Conservation (phyloP, 495 filamentous ascomycete species). For the Beverwykella pulmonaria region DNA sequence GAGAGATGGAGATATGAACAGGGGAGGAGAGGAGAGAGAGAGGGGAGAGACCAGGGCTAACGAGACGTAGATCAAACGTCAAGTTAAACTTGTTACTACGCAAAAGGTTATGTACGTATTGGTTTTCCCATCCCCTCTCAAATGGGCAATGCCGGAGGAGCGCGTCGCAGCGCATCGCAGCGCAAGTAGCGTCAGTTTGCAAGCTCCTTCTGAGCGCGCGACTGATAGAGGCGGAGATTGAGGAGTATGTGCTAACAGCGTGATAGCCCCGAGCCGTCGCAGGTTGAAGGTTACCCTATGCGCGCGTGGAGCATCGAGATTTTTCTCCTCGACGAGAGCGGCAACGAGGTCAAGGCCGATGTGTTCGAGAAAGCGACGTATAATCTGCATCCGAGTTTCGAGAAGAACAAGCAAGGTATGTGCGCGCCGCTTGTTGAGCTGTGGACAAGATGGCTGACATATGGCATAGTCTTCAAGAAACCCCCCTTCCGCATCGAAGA, state of each 20-base stretch:
- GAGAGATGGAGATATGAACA: slow-evolving; percentile 1
- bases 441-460: neutral
- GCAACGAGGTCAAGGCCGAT: slow-evolving; percentile 68
- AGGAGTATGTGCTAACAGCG: slow-evolving; percentile 44
- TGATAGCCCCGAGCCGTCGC: slow-evolving; percentile 61
- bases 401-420: slow-evolving; percentile 79
- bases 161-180: too few relatives aligned
- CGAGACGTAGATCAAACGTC: slow-evolving; percentile 71
- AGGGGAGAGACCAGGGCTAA: slow-evolving; percentile 2
- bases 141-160: too few relatives aligned
- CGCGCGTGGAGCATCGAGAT: slow-evolving; percentile 70
- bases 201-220: too few relatives aligned
- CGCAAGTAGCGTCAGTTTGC: too few relatives aligned
- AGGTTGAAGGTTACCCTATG: slow-evolving; percentile 86
- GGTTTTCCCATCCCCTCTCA: neutral
- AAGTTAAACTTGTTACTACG: slow-evolving; percentile 87
- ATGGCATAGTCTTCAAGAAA: slow-evolving; percentile 54
- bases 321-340: slow-evolving; percentile 61
- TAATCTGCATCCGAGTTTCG: slow-evolving; percentile 91
- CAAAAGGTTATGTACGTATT: slow-evolving; percentile 79
- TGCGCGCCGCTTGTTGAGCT: too few relatives aligned
- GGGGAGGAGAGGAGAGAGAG: too few relatives aligned
- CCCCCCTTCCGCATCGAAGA: slow-evolving; percentile 89
- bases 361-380: slow-evolving; percentile 91
- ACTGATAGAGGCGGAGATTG: too few relatives aligned